These are phyloP conservation scores for Lodderomyces jiufengensis DNA, from an alignment of 1,139 yeast genomes.

Conservation along the genomic window DNA sequence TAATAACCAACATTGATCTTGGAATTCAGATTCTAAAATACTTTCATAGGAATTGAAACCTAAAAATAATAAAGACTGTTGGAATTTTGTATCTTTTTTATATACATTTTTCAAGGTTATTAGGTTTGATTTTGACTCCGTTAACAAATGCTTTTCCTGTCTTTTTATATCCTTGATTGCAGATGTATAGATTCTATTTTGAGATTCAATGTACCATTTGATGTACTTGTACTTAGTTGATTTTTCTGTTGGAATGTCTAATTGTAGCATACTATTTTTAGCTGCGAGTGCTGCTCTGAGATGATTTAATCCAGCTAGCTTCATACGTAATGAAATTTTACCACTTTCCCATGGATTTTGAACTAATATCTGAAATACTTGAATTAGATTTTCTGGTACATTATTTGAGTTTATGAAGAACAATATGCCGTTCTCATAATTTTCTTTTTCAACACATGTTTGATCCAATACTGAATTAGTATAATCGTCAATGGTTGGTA, in stretches of 20 bases:
- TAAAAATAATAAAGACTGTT: slow-evolving; percentile 52
- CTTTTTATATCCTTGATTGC: slow-evolving; percentile 47
- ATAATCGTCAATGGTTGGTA: slow-evolving; percentile 48
- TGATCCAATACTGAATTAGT: slow-evolving; percentile 36
- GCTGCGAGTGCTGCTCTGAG: slow-evolving; percentile 49
- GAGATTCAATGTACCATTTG: slow-evolving; percentile 39
- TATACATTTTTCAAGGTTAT: slow-evolving; percentile 53
- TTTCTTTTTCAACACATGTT: slow-evolving; percentile 9
- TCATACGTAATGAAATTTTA: slow-evolving; percentile 45
- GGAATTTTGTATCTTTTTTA: slow-evolving; percentile 53
- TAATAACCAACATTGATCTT: slow-evolving; percentile 58
- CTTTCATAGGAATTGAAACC: slow-evolving; percentile 57
- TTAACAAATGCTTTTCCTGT: slow-evolving; percentile 48
- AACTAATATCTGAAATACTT: slow-evolving; percentile 51
- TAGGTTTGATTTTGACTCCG: slow-evolving; percentile 32
- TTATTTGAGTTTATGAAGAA: slow-evolving; percentile 37
- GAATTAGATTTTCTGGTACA: slow-evolving; percentile 46
- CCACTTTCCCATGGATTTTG: slow-evolving; percentile 39
- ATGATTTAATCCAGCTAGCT: slow-evolving; percentile 58
- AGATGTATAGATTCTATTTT: slow-evolving; percentile 42
- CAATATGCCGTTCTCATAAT: slow-evolving; percentile 38
- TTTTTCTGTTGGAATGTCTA: slow-evolving; percentile 9
- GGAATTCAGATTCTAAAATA: slow-evolving; percentile 41
- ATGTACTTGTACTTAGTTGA: slow-evolving; percentile 21
- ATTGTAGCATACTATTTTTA: slow-evolving; percentile 29